phyloP scores from a whole-genome alignment of 2,329 filamentous ascomycete species.

The Beauveria sp. region DNA sequence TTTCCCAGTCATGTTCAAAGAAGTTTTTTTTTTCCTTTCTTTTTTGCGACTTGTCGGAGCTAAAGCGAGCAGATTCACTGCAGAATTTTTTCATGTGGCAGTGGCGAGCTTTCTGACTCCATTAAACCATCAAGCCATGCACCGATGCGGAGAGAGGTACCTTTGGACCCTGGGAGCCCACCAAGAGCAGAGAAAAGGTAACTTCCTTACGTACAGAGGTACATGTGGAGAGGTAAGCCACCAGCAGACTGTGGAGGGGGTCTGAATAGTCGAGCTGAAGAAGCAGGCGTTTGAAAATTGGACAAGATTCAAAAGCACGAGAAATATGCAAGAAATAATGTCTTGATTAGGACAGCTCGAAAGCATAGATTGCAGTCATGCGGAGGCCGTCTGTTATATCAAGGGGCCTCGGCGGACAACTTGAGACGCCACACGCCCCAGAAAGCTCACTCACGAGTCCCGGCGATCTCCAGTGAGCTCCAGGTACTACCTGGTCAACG shows the following conservation, averaged over 20 bases:
- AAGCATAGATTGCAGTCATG: slow-evolving; percentile 1
- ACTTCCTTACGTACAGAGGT: not conserved
- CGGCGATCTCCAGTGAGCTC: not conserved
- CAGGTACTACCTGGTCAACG: not conserved
- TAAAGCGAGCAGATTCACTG: too few species aligned
- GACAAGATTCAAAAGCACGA: not conserved
- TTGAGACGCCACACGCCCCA: slow-evolving; percentile 10
- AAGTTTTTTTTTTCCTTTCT: not conserved
- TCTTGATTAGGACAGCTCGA: not conserved
- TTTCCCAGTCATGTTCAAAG: not conserved
- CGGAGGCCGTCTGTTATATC: not conserved
- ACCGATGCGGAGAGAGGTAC: not conserved
- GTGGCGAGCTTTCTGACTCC: not conserved
- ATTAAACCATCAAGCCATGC: not conserved
- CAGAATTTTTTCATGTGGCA: not conserved
- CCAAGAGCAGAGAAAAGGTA: not conserved
- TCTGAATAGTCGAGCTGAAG: too few species aligned
- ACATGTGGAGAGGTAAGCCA: not conserved
- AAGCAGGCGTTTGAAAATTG: not conserved
- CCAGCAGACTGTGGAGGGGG: not conserved
- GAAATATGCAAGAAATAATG: not conserved
- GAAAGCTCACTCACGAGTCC: not conserved
- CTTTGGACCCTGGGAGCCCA: not conserved
- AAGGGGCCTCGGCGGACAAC: not conserved
- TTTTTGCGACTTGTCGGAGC: not conserved